Percentiles rank a stretch among this genome's conserved stretches.
phyloP scores from a whole-genome alignment of 73 alveolate genomes.

The Paramecium bursaria region DNA sequence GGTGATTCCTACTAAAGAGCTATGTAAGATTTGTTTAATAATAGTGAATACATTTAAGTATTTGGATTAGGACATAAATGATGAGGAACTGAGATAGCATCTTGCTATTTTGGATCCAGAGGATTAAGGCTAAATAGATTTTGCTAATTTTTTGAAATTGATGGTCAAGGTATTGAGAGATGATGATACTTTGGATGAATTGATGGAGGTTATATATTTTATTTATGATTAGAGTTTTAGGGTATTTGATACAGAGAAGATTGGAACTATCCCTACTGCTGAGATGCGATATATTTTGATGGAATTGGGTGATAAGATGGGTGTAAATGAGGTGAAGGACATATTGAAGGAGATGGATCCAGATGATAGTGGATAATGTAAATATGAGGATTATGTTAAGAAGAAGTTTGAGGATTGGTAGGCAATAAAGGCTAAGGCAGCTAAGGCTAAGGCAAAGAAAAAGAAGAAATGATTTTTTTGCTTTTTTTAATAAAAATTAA shows the following conservation, averaged over 20 bases:
- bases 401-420: conserved; percentile 46
- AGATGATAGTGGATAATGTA: conserved; percentile 51
- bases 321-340: conserved; percentile 33
- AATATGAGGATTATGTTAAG: conserved; percentile 52
- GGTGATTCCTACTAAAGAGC: conserved; percentile 68
- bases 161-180: conserved; percentile 31
- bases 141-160: neutral
- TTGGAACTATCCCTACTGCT: conserved; percentile 26
- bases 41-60: conserved; percentile 57
- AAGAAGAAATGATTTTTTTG: conserved; percentile 28
- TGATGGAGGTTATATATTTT: conserved; percentile 8
- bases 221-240: neutral
- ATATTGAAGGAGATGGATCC: conserved; percentile 57
- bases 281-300: conserved; percentile 52
- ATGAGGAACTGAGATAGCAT: conserved; percentile 53
- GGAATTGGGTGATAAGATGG: conserved; percentile 52
- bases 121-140: conserved; percentile 3
- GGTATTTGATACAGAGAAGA: conserved; percentile 16
- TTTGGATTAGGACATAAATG: conserved; percentile 45
- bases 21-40: neutral
- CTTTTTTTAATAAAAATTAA: neutral
- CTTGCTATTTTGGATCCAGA: conserved; percentile 56
- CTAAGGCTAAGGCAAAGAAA: conserved; percentile 25
- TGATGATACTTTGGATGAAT: conserved; percentile 58
- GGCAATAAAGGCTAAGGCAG: conserved; percentile 37